A percentile compares a stretch with the other conserved stretches of the same genome.
phyloP scores from a whole-genome alignment of 805 yeast species.

The Barnettozyma californica region DNA sequence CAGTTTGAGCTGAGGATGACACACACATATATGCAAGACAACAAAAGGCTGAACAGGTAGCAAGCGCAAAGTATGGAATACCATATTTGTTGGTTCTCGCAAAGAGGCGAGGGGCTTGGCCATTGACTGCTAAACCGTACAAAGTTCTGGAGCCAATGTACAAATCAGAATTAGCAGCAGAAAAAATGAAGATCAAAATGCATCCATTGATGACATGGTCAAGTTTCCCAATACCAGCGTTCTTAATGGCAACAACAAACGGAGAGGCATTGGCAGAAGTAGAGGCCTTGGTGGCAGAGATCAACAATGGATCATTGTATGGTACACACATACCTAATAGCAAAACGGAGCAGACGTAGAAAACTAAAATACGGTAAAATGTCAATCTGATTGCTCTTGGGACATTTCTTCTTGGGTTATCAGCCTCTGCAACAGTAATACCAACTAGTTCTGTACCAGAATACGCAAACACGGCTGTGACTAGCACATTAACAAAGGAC shows the following conservation, averaged over 20 bases:
- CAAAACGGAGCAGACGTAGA: conserved; percentile 55
- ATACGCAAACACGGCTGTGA: conserved; percentile 63
- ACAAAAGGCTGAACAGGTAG: conserved; percentile 46
- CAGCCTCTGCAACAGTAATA: conserved; percentile 44
- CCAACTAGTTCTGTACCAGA: conserved; percentile 63
- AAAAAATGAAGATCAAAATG: conserved; percentile 69
- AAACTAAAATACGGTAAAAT: conserved; percentile 70
- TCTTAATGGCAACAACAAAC: conserved; percentile 63
- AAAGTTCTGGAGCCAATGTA: conserved; percentile 74
- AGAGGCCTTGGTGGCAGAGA: conserved; percentile 49
- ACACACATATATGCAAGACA: conserved; percentile 68
- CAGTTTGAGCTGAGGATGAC: conserved; percentile 47
- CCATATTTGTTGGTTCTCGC: conserved; percentile 63
- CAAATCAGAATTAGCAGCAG: conserved; percentile 78
- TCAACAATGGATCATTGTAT: conserved; percentile 43
- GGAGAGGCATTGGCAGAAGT: conserved; percentile 71
- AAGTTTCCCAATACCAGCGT: conserved; percentile 59
- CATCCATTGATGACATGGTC: conserved; percentile 77
- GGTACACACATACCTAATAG: conserved; percentile 71
- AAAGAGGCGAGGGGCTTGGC: conserved; percentile 68
- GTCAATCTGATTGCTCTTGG: conserved; percentile 48
- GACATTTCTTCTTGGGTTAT: conserved; percentile 40
- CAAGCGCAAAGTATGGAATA: conserved; percentile 60
- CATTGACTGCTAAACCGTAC: conserved; percentile 66
- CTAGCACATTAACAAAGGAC: conserved; percentile 53